These are phyloP conservation scores for Tulasnella sp. DNA, from an alignment of 768 basidiomycete genomes.

Conservation along the genomic window DNA sequence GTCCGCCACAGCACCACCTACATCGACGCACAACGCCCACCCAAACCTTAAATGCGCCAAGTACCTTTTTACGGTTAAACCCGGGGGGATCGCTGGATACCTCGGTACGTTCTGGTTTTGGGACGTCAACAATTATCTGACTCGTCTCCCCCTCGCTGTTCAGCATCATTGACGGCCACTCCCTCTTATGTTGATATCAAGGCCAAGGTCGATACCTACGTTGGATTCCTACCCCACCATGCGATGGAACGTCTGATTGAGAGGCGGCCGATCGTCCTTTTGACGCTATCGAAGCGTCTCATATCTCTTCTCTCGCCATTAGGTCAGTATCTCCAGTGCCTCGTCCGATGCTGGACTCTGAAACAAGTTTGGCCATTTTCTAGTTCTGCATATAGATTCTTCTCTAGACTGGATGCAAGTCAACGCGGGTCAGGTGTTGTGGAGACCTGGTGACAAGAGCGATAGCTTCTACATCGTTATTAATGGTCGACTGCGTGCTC, in stretches of 20 bases:
- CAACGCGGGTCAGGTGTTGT: conserved; percentile 86
- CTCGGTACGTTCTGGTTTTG: conserved; percentile 40
- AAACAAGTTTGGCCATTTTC: not conserved
- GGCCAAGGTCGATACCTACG: conserved; percentile 97
- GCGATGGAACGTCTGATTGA: conserved; percentile 85
- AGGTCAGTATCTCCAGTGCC: conserved; percentile 34
- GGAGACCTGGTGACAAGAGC: conserved; percentile 79
- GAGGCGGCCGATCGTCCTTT: conserved; percentile 84
- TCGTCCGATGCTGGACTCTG: too few relatives aligned
- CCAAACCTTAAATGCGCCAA: conserved; percentile 37
- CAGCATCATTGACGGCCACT: conserved; percentile 80
- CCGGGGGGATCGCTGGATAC: conserved; percentile 96
- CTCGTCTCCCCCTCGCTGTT: not conserved
- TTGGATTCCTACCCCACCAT: conserved; percentile 82
- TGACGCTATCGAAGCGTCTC: conserved; percentile 91
- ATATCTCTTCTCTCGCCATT: conserved; percentile 90
- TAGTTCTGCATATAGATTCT: conserved; percentile 92
- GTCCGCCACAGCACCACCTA: too few relatives aligned
- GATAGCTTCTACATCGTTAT: conserved; percentile 98
- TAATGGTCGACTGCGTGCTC: conserved; percentile 87
- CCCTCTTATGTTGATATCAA: conserved; percentile 94
- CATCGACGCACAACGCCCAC: conserved; percentile 27
- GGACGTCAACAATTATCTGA: not conserved
- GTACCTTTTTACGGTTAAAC: conserved; percentile 86
- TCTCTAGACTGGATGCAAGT: conserved; percentile 98